Base-by-base conservation (phyloP, 768 basidiomycete genomes). In the Russula lepida region DNA sequence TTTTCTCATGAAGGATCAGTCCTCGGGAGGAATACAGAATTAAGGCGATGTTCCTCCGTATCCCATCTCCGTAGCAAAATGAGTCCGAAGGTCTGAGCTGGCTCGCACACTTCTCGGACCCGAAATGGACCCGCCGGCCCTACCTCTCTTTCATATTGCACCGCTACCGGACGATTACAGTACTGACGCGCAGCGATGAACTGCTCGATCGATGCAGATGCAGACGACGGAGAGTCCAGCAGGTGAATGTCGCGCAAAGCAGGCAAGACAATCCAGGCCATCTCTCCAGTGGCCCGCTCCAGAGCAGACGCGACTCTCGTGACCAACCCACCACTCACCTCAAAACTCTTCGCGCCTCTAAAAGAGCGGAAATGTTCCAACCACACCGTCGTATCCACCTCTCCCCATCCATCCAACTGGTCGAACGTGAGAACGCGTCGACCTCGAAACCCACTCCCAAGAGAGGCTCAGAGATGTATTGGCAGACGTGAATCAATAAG, bases 231-330 rank as follows among this genome's bases (percentile, higher is more conserved):
- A 19, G 23, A 44, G 9, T 35, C 50, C 2, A 49, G 17, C 49
- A 62, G 6, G 30, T 62, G 25, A 27, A 62, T 44, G 33, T 62
- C 61, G 46, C 51, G 61, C 46, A 62, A 30, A 8, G 49, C 35
- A 3, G 61, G 61, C 2, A 62, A 33, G 19, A 58, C 35, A 19
- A 21, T 44, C 35, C 56, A 37, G 7, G 60, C 60, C 60, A 57
- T 50, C 35, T 62, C 50, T 7, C 50, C 55, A 2, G 60, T 53
- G 15, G 27, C 56, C 13, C 37, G 43, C 37, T 49, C 44, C 15
- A 62, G 33, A 21, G 61, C 37, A 8, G 56, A 54, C 37, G 46
- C 56, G 32, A 62, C 33, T n/a, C 33, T 49, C 6, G 46, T 17
- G 7, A 54, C 44, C 30, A 58, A 21, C 28, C 35, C 46, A 3